Base-by-base conservation (phyloP, 257 asterid genomes). In the Fraxinus anomala region DNA sequence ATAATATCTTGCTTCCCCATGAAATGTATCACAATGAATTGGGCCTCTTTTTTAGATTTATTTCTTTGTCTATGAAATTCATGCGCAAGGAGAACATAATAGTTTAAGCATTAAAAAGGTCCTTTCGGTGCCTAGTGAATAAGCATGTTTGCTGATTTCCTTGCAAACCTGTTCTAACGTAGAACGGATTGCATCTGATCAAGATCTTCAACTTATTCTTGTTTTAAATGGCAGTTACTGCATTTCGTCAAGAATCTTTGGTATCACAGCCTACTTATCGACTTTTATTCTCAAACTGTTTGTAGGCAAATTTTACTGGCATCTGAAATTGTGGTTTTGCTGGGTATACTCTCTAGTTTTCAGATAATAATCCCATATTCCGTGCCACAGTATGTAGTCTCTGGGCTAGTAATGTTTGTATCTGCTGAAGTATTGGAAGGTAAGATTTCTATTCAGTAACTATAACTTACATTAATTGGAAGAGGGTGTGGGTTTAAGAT, bases 361-460 rank as follows among this genome's bases (percentile, higher is more conserved):
- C 87, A 93, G 26, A 81, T 89, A 77, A 69, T 90, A 30, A 70
- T 79, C 75, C 87, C 89, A 34, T 96, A 96, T 80, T 76, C 98
- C 17, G 94, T 91, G 75, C 92, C 96, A 36, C 99, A 96, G 76
- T 96, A 96, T 75, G 97, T 93, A 76, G 37, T 79, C 85, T 87
- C 99, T 0, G 99, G 98, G 79, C 97, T 96, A 75, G 70, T 96
- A 76, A 90, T 91, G 98, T 96, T 96, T 86, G 99, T 96, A 59
- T 91, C 97, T 80, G 97, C 97, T 80, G 99, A 96, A 89, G 99
- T 96, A 14, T 78, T 96, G 61, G 99, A 96, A 93, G 99, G 99
- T 87, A 80, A 81, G 81, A 80, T 47, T 76, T 70, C 37, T 63
- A 51, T 17, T 26, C 67, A 44, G 6, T 47, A 12, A 47, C 13